phyloP scores from a whole-genome alignment of 768 basidiomycete species.

The Lyophyllum shimeji region DNA sequence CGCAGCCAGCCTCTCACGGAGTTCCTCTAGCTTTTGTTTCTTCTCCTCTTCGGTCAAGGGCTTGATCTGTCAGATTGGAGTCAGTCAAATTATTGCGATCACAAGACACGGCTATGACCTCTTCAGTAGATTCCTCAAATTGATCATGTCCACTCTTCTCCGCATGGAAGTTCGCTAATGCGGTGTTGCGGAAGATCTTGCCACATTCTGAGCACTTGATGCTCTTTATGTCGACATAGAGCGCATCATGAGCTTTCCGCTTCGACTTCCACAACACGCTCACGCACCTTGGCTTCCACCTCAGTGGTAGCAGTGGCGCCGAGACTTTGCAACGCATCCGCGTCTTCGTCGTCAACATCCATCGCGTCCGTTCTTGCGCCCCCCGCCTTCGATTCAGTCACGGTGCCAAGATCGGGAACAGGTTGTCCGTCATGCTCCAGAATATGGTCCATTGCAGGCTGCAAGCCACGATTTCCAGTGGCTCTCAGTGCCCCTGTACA shows the following conservation, averaged over 20 bases:
- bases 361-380: constrained; percentile 31
- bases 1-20: constrained; percentile 74
- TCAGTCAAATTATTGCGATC: not conserved
- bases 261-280: constrained; percentile 2
- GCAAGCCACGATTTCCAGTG: constrained; percentile 80
- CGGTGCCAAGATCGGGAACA: constrained; percentile 61
- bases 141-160: constrained; percentile 95
- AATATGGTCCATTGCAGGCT: constrained; percentile 89
- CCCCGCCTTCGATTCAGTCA: constrained; percentile 32
- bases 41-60: constrained; percentile 96
- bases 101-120: constrained; percentile 45
- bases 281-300: constrained; percentile 66
- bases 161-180: constrained; percentile 89
- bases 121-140: constrained; percentile 94
- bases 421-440: constrained; percentile 77
- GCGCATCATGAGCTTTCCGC: not conserved
- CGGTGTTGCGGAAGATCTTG: constrained; percentile 84
- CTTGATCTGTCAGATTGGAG: constrained; percentile 61
- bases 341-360: constrained; percentile 71
- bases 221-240: constrained; percentile 45
- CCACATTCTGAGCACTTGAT: constrained; percentile 84
- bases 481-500: constrained; percentile 83
- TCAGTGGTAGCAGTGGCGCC: constrained; percentile 38
- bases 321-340: constrained; percentile 56
- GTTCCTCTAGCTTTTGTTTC: constrained; percentile 73